phyloP scores from a whole-genome alignment of 1,139 yeast genomes.

The Geotrichum histeridarum region DNA sequence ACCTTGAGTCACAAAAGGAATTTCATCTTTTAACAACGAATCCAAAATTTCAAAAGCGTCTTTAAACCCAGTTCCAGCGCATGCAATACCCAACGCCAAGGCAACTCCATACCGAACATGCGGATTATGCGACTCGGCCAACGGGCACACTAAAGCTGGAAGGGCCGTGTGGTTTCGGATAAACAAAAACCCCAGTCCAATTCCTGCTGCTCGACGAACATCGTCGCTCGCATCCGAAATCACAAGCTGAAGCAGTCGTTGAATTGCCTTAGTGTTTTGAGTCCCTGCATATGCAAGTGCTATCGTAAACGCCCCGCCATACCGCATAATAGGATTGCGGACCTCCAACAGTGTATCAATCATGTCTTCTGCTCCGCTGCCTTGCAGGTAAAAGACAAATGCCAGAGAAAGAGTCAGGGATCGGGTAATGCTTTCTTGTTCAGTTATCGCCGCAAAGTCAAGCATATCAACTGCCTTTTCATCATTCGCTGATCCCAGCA shows the following conservation, averaged over 20 bases:
- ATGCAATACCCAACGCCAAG: constrained; percentile 90
- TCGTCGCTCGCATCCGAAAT: constrained; percentile 96
- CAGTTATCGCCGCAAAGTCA: constrained; percentile 89
- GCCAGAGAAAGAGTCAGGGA: constrained; percentile 89
- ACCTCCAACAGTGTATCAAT: constrained; percentile 64
- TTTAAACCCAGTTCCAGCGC: constrained; percentile 89
- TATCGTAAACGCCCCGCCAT: constrained; percentile 91
- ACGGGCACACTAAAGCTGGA: constrained; percentile 87
- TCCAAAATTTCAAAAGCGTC: constrained; percentile 89
- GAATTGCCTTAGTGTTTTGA: constrained; percentile 81
- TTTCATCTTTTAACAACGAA: constrained; percentile 88
- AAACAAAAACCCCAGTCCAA: constrained; percentile 83
- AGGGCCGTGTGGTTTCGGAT: constrained; percentile 88
- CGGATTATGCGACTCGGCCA: constrained; percentile 93
- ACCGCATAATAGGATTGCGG: constrained; percentile 80
- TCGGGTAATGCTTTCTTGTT: constrained; percentile 90
- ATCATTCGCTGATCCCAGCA: constrained; percentile 80
- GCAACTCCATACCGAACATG: constrained; percentile 98
- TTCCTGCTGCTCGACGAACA: constrained; percentile 93
- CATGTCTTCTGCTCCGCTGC: constrained; percentile 66
- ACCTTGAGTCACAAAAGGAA: constrained; percentile 96
- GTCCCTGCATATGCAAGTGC: constrained; percentile 97
- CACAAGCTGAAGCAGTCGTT: constrained; percentile 81
- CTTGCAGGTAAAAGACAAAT: constrained; percentile 76
- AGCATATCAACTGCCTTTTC: constrained; percentile 72